Percentiles rank a stretch among this genome's conserved stretches.
Conservation (phyloP, 2,329 filamentous ascomycete genomes). For the Apiospora hydei region DNA sequence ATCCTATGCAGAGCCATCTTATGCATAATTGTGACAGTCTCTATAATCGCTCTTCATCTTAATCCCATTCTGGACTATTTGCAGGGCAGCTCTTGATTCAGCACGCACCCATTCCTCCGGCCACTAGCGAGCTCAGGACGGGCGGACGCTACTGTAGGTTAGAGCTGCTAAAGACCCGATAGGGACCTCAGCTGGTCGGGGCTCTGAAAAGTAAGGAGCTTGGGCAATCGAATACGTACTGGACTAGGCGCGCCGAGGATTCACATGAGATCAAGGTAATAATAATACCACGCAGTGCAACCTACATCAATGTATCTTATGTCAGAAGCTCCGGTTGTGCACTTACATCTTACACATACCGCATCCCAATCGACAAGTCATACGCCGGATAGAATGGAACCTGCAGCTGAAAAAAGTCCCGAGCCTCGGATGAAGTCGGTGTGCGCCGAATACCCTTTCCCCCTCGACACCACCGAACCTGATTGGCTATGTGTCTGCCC, state of each 20-base stretch:
- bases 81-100: not conserved
- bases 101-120: not conserved
- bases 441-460: not conserved
- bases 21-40: not conserved
- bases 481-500: not conserved
- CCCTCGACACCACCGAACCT: not conserved
- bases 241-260: not conserved
- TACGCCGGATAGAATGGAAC: not conserved
- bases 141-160: slow-evolving; percentile 2
- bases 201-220: not conserved
- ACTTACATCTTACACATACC: not conserved
- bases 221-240: not conserved
- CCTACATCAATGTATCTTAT: not conserved
- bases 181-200: not conserved
- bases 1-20: not conserved
- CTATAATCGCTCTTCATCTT: not conserved
- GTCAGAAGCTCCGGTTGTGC: not conserved
- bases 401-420: slow-evolving; percentile 1
- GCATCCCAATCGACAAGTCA: not conserved
- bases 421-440: slow-evolving; percentile 21
- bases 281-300: not conserved
- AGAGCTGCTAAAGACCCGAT: not conserved
- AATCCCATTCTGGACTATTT: not conserved
- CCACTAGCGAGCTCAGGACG: slow-evolving; percentile 16
- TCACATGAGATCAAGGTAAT: not conserved